Evolutionary conservation across 2,329 filamentous ascomycete genomes (phyloP), one percentile per base, ranked within the genome.

Genomic region (Alternaria consortialis): DNA sequence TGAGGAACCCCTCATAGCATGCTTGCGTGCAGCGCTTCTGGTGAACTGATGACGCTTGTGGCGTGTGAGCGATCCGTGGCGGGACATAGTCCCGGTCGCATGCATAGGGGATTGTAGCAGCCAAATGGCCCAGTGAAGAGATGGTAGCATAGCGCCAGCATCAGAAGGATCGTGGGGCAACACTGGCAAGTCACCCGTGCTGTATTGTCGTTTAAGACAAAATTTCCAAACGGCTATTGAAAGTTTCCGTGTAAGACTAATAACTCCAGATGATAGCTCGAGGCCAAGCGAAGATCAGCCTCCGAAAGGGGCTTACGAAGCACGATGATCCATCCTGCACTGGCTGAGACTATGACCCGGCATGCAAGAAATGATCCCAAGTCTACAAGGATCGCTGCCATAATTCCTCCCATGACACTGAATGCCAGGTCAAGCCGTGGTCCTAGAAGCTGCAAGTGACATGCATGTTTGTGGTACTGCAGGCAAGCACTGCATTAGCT

Each of bases 401-500:
- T 37, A 40, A 15, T 20, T 25, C 31, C 44, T 48, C 20, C 44
- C 46, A 46, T 27, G 27, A 37, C 32, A 36, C 25, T 9, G 37
- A 44, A 4, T 13, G 23, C 13, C 17, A 48, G 56, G 40, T 40
- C 56, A 17, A 39, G 20, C 32, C 50, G 39, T n/a, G 11, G 8
- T 9, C 31, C 52, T 29, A 23, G 32, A 50, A 40, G 39, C 32
- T 32, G 17, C 44, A n/a, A 27, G 46, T 17, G 11, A 46, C 36
- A 39, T 50, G 46, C 46, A 50, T 13, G 32, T 12, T 25, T 39
- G 53, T 60, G 13, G 39, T 50, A 60, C 20, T 17, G 50, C 57
- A 56, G 17, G 37, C 47, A 13, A 37, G 23, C 8, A 50, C 46
- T 36, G 46, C 46, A 37, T 37, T 50, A 50, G 46, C 13, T 50